A percentile compares a stretch with the other conserved stretches of the same genome.
Conservation (phyloP, 352 stramenopile genomes). For the Globisporangium ultimum region DNA sequence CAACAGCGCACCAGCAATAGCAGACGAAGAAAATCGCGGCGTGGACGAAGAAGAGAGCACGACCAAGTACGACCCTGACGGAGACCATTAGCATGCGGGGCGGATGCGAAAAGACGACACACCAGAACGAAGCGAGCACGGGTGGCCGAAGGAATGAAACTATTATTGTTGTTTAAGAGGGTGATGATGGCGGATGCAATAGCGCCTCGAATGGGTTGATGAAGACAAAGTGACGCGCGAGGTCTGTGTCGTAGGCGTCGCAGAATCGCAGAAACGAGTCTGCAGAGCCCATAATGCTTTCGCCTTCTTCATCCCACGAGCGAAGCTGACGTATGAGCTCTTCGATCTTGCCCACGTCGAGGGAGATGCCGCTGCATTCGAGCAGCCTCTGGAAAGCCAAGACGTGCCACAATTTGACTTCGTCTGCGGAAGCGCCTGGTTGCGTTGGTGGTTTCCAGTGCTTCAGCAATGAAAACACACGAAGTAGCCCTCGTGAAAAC, state of each 20-base stretch:
- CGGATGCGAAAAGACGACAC: too few relatives aligned
- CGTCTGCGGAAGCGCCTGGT: neutral
- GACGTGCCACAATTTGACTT: too few relatives aligned
- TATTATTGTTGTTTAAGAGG: constrained; percentile 4
- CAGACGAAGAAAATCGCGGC: constrained; percentile 4
- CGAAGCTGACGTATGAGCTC: neutral
- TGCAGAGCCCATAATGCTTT: neutral
- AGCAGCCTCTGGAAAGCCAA: too few relatives aligned
- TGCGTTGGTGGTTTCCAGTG: constrained; percentile 6
- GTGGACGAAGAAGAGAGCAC: neutral
- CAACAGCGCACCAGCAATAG: constrained; percentile 11
- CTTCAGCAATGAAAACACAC: constrained; percentile 27
- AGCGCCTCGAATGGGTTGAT: constrained; percentile 38
- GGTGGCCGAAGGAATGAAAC: neutral
- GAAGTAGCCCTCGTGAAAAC: constrained; percentile 36
- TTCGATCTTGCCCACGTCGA: constrained; percentile 1
- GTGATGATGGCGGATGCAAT: neutral
- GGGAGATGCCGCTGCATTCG: neutral
- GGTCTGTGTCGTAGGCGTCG: constrained; percentile 18
- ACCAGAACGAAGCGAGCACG: too few relatives aligned
- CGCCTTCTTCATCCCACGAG: neutral
- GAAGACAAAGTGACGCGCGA: constrained; percentile 34
- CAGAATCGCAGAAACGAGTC: constrained; percentile 31
- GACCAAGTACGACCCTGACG: neutral
- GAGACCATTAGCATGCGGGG: too few relatives aligned